These are phyloP conservation scores for Akanthomyces uredinophilus DNA, from an alignment of 2,329 filamentous ascomycete genomes.

Conservation along the genomic window DNA sequence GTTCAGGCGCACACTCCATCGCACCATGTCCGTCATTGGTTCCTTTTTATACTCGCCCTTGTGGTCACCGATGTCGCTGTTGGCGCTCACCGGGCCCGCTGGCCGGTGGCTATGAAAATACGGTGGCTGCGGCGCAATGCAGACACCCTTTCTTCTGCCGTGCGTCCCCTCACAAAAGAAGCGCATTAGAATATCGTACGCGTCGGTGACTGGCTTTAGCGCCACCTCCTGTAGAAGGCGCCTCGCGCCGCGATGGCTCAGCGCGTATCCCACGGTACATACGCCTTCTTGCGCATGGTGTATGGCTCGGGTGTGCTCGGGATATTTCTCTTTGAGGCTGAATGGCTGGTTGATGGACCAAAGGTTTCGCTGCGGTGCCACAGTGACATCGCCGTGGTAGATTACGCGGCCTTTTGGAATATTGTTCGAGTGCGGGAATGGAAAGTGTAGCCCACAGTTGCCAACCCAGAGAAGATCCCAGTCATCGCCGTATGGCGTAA, in stretches of 20 bases:
- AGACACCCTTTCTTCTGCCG: conserved; percentile 30
- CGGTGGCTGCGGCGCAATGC: conserved; percentile 37
- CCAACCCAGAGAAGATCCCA: conserved; percentile 51
- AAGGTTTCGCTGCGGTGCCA: conserved; percentile 29
- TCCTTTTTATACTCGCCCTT: conserved; percentile 26
- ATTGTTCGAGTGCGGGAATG: conserved; percentile 14
- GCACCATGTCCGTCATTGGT: conserved; percentile 30
- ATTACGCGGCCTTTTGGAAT: conserved; percentile 29
- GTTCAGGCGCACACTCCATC: conserved; percentile 38
- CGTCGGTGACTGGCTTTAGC: conserved; percentile 33
- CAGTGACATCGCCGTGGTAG: conserved; percentile 29
- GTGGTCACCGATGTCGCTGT: conserved; percentile 34
- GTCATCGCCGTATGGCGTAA: conserved; percentile 42
- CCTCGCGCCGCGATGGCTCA: conserved; percentile 39
- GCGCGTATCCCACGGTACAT: conserved; percentile 40
- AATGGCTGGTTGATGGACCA: conserved; percentile 32
- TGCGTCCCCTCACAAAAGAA: conserved; percentile 40
- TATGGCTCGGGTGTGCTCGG: conserved; percentile 38
- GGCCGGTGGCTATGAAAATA: conserved; percentile 43
- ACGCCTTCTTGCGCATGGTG: conserved; percentile 36
- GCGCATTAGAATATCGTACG: conserved; percentile 41
- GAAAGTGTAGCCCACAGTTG: conserved; percentile 38
- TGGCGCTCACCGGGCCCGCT: conserved; percentile 28
- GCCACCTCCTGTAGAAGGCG: conserved; percentile 39
- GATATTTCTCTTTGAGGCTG: conserved; percentile 28